Evolutionary conservation across 208 protist genomes (phyloP).

Genomic region (Leishmania tropica): DNA sequence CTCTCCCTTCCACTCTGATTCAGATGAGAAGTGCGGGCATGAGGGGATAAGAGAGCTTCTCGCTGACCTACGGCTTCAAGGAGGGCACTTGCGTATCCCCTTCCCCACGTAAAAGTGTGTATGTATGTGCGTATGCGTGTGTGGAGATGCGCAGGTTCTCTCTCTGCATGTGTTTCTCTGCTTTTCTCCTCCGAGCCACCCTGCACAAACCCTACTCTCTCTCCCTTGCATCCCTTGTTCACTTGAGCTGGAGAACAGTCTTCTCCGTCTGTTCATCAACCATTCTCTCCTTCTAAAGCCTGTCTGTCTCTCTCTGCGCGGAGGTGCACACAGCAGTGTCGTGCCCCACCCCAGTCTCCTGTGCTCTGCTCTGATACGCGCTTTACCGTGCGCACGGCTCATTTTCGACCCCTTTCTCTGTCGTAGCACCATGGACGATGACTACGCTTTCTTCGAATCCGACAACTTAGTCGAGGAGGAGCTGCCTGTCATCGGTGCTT

Average conservation of each 20-base stretch:
- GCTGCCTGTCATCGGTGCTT: slow-evolving; percentile 1
- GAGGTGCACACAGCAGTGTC: background rate
- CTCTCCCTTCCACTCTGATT: background rate
- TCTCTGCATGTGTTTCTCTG: background rate
- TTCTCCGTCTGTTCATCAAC: background rate
- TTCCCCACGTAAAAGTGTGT: background rate
- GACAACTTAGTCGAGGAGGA: slow-evolving; percentile 19
- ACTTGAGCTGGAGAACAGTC: background rate
- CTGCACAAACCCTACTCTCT: background rate
- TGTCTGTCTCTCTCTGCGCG: background rate
- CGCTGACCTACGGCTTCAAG: background rate
- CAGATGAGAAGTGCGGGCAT: background rate
- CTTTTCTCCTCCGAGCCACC: background rate
- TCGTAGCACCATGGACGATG: slow-evolving; percentile 9
- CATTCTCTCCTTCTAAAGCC: background rate
- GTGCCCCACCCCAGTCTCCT: background rate
- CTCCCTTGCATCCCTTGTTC: background rate
- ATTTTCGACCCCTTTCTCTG: too few species aligned
- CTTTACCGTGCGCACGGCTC: background rate
- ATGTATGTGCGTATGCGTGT: background rate
- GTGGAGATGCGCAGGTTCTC: background rate
- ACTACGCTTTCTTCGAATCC: slow-evolving; percentile 8
- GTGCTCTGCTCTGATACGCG: background rate
- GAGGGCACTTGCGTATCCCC: background rate
- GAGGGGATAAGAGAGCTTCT: background rate